A percentile compares a stretch with the other conserved stretches of the same genome.
Conservation (phyloP, 1,284 basidiomycete species). For the Boletus sp. region DNA sequence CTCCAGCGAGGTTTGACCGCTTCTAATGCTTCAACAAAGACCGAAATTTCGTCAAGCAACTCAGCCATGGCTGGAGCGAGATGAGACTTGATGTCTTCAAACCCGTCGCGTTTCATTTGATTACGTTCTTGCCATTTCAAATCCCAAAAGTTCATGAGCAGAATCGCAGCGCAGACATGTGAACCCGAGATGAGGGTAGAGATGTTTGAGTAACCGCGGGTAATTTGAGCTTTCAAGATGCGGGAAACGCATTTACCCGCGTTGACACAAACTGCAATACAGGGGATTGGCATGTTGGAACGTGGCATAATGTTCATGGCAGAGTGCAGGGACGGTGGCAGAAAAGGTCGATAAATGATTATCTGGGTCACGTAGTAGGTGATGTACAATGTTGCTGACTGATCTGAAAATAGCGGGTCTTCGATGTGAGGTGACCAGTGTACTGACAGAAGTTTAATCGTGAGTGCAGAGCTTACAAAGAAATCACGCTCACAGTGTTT, state of each 20-base stretch:
- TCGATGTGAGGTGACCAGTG: slow-evolving; percentile 63
- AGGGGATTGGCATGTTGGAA: slow-evolving; percentile 40
- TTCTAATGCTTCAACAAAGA: slow-evolving; percentile 42
- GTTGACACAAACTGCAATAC: slow-evolving; percentile 62
- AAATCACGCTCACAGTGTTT: slow-evolving; percentile 51
- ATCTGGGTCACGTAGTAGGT: slow-evolving; percentile 71
- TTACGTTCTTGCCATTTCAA: slow-evolving; percentile 43
- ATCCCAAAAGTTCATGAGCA: slow-evolving; percentile 49
- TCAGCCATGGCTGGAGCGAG: slow-evolving; percentile 38
- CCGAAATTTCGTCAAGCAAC: slow-evolving; percentile 38
- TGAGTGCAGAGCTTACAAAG: background rate
- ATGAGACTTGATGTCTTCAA: slow-evolving; percentile 42
- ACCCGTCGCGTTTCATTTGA: slow-evolving; percentile 23
- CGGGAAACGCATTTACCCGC: slow-evolving; percentile 61
- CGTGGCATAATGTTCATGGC: slow-evolving; percentile 24
- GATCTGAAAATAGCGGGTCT: slow-evolving; percentile 53
- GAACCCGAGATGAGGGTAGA: slow-evolving; percentile 40
- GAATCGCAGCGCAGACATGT: slow-evolving; percentile 43
- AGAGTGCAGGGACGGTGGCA: slow-evolving; percentile 40
- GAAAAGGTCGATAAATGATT: slow-evolving; percentile 74
- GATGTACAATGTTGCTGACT: slow-evolving; percentile 64
- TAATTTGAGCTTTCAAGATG: slow-evolving; percentile 51
- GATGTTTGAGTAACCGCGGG: slow-evolving; percentile 39
- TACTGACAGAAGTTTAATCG: slow-evolving; percentile 39
- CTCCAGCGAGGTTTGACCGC: slow-evolving; percentile 41